These are phyloP conservation scores for Passalora sequoiae DNA, from an alignment of 2,329 filamentous ascomycete genomes.

Conservation along the genomic window DNA sequence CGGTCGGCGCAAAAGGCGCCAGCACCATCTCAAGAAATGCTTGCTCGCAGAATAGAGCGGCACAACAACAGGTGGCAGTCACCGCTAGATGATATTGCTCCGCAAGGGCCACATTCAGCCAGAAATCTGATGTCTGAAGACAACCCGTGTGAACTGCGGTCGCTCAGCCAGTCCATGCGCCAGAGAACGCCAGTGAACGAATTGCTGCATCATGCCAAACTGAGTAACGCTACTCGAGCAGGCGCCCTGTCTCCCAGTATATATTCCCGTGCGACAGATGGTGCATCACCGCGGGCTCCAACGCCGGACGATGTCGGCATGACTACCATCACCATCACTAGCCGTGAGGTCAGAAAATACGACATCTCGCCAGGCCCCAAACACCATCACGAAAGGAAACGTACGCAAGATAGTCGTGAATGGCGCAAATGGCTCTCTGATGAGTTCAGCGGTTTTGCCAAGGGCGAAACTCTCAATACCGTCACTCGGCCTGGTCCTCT, in stretches of 20 bases:
- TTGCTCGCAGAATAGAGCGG: constrained; percentile 36
- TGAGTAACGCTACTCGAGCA: constrained; percentile 4
- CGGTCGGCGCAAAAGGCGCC: constrained; percentile 20
- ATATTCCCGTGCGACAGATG: constrained; percentile 43
- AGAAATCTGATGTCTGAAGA: constrained; percentile 20
- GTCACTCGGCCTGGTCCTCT: constrained; percentile 11
- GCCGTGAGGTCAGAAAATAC: constrained; percentile 42
- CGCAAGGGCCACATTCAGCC: constrained; percentile 30
- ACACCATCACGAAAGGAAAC: constrained; percentile 2
- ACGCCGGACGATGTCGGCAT: constrained; percentile 27
- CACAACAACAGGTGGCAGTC: constrained; percentile 41
- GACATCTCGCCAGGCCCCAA: constrained; percentile 31
- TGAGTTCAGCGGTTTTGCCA: constrained; percentile 36
- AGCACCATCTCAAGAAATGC: constrained; percentile 37
- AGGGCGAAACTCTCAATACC: not conserved
- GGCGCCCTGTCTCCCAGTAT: constrained; percentile 40
- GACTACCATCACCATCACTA: constrained; percentile 42
- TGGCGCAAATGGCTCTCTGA: constrained; percentile 46
- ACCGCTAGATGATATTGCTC: constrained; percentile 35
- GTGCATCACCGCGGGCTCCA: constrained; percentile 30
- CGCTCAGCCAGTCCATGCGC: constrained; percentile 16
- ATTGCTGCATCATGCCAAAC: constrained; percentile 21
- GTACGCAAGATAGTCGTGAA: constrained; percentile 36
- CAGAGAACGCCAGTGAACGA: constrained; percentile 16
- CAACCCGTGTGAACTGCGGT: constrained; percentile 32